Percentiles rank a stretch among this genome's conserved stretches.
Conservation (phyloP, 2,329 filamentous ascomycete genomes). For the Nannizzia gypsea region DNA sequence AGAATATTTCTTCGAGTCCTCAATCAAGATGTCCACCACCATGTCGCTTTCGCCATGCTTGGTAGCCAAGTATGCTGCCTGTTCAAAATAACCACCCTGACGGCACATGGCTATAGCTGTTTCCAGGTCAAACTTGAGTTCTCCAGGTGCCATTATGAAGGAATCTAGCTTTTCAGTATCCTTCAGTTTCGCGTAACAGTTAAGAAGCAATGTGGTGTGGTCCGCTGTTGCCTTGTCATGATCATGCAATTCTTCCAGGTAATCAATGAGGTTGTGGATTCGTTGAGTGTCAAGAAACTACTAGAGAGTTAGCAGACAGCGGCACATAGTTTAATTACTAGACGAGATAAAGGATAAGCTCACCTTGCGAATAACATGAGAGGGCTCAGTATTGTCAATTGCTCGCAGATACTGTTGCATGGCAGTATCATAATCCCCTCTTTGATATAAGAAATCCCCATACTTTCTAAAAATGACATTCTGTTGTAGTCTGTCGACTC, state of each 20-base stretch:
- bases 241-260: constrained; percentile 90
- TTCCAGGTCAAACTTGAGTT: constrained; percentile 91
- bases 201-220: constrained; percentile 85
- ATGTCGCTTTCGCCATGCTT: constrained; percentile 89
- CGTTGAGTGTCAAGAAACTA: constrained; percentile 91
- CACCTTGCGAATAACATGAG: constrained; percentile 87
- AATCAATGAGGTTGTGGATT: constrained; percentile 95
- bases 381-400: constrained; percentile 91
- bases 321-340: too few relatives aligned
- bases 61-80: constrained; percentile 87
- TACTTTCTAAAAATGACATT: constrained; percentile 89
- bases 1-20: constrained; percentile 81
- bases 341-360: constrained; percentile 48
- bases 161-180: constrained; percentile 92
- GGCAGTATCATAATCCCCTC: constrained; percentile 91
- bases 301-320: background rate
- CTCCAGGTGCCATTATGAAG: constrained; percentile 90
- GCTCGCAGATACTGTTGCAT: constrained; percentile 97
- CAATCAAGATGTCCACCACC: constrained; percentile 89
- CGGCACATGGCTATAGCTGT: constrained; percentile 96
- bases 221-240: constrained; percentile 87
- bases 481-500: constrained; percentile 67
- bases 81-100: constrained; percentile 91
- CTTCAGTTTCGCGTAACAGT: constrained; percentile 96
- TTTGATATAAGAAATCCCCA: constrained; percentile 87